Evolutionary conservation across 2,329 filamentous ascomycete species (phyloP), one percentile per base, ranked within the genome.

Genomic region (Fusarium marasasianum): DNA sequence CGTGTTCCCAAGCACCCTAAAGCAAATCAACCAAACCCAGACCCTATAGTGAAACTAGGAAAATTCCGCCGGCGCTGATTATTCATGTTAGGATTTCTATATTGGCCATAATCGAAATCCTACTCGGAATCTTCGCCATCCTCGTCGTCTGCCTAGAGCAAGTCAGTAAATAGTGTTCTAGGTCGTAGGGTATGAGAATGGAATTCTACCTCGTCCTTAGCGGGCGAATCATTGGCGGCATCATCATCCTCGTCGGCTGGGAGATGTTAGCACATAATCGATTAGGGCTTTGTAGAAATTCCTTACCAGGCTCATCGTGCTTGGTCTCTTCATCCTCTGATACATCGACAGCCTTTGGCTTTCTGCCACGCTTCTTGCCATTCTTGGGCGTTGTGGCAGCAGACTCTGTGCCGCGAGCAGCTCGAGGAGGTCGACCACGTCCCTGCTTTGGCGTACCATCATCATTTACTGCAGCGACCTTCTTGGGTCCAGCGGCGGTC

Each of bases 381-480:
- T 67, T 73, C 41, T 66, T 77, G 17, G 76, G 69, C n/a, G 74
- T 71, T 45, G 69, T 71, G 24, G 65, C 57, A 45, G 65, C 29
- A 20, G 57, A 13, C 26, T 75, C 61, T 48, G 70, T 62, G 15
- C 73, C 59, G 38, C 65, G 58, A 26, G 66, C 61, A 48, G 66
- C 67, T 70, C 80, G 82, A 71, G 77, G 78, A 55, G 82, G 81
- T 37, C 82, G 81, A 26, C 73, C 76, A 48, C 76, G 64, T 43
- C 70, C 74, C 48, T 63, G 41, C 66, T 73, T 77, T 56, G 63
- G 65, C 33, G 55, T 61, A 38, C 54, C 47, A 24, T 72, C 72
- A 38, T 63, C 61, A 24, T 63, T 47, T 15, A 53, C 43, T 31
- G 66, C 50, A 24, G 48, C 41, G 18, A 53, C 57, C 31, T 43